Evolutionary conservation across 2,329 filamentous ascomycete genomes (phyloP), one percentile per base, ranked within the genome.

Genomic region (Aspergillus candidus): DNA sequence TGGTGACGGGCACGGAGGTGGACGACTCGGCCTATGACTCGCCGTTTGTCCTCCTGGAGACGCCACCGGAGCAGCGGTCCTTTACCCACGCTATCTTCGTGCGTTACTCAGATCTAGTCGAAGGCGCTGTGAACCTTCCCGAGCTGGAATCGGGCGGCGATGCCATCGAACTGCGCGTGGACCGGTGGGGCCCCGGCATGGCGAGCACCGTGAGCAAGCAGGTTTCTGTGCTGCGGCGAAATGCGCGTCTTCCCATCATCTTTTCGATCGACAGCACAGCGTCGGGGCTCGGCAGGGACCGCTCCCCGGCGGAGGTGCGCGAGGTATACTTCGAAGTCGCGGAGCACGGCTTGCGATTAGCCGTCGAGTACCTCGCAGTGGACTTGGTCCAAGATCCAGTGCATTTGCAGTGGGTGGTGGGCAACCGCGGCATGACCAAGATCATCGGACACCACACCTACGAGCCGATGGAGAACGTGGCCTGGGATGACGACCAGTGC

Each of bases 111-210:
- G 59, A 66, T 35, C 50, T 69, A 14, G 52, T 58, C 6, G 56
- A 58, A 2, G 58, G 56, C 17, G 48, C 50, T 22, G 56, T 70
- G 13, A 71, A 76, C 36, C 65, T 79, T 50, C 66, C 72, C 4
- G 70, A 75, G 35, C 65, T 82, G 2, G 78, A 82, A 59, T 78
- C 78, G 6, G 71, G 74, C 7, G 78, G 72, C 6, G 79, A 83
- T 63, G 77, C 75, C 15, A 73, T 82, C 34, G 79, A 82, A 55
- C 64, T 82, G 3, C 76, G 78, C 45, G 72, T 83, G 39, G 79
- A 83, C 60, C 69, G 69, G 35, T 80, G 78, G 76, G 70, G 71
- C 6, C 61, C 71, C 17, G 71, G 74, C 41, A 62, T 78, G 46
- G 58, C 73, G 22, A 72, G 70, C 41, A 57, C 72, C 7, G 67